These are phyloP conservation scores for Globisporangium spinosum DNA, from an alignment of 352 stramenopile genomes.

Conservation along the genomic window DNA sequence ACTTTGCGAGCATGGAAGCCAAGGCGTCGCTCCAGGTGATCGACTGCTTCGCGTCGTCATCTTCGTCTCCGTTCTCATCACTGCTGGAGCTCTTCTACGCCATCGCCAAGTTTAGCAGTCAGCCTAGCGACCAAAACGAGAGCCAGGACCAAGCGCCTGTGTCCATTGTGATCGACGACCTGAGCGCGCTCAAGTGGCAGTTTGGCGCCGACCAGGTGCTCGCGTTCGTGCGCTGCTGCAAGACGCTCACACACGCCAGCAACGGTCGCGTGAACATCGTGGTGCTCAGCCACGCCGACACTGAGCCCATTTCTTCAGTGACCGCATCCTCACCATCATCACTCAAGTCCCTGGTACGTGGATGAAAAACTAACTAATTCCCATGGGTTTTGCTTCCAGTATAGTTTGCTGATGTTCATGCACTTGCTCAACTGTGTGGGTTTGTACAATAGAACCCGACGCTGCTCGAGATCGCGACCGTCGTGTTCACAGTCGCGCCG, in stretches of 20 bases:
- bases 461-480: constrained; percentile 54
- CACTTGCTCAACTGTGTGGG: not conserved
- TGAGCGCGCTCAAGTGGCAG: constrained; percentile 55
- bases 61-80: constrained; percentile 8
- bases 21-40: constrained; percentile 39
- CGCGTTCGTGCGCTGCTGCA: constrained; percentile 61
- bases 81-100: constrained; percentile 30
- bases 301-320: constrained; percentile 16
- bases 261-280: constrained; percentile 55
- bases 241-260: constrained; percentile 44
- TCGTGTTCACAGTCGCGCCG: constrained; percentile 46
- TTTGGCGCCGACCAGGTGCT: constrained; percentile 41
- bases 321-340: not conserved
- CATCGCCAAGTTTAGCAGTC: constrained; percentile 19
- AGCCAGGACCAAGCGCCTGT: constrained; percentile 10
- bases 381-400: not conserved
- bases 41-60: constrained; percentile 24
- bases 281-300: constrained; percentile 53
- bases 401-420: not conserved
- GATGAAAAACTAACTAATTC: not conserved
- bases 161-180: constrained; percentile 63
- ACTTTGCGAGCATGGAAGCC: constrained; percentile 32
- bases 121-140: not conserved
- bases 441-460: constrained; percentile 30
- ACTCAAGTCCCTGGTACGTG: constrained; percentile 12